A percentile compares a stretch with the other conserved stretches of the same genome.
These are phyloP conservation scores for Leptomonas seymouri DNA, from an alignment of 208 protist genomes.

Conservation along the genomic window DNA sequence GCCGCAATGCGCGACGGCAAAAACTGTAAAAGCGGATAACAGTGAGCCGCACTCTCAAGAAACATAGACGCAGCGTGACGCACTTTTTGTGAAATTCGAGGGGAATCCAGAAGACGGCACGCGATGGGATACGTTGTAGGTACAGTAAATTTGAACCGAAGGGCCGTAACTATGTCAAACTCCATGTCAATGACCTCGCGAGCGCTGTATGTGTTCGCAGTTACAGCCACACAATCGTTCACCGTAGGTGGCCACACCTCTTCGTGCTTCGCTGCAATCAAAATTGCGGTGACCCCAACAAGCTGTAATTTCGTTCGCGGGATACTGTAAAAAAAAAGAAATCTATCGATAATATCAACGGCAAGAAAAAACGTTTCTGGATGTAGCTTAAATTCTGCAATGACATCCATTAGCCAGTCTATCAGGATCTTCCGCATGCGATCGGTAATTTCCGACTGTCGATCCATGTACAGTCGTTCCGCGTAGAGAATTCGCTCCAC, in stretches of 20 bases:
- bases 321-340: constrained; percentile 66
- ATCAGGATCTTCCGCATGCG: constrained; percentile 97
- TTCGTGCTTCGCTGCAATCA: constrained; percentile 92
- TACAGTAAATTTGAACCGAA: constrained; percentile 80
- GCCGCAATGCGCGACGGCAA: constrained; percentile 70
- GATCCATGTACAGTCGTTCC: constrained; percentile 55
- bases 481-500: constrained; percentile 50
- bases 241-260: constrained; percentile 90
- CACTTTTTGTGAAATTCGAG: constrained; percentile 20
- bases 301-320: constrained; percentile 81
- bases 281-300: constrained; percentile 84
- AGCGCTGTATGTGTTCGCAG: constrained; percentile 87
- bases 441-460: constrained; percentile 92
- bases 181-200: constrained; percentile 85
- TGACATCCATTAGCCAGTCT: constrained; percentile 98
- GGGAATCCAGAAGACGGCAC: constrained; percentile 48
- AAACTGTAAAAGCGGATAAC: constrained; percentile 61
- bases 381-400: constrained; percentile 94
- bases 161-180: constrained; percentile 56
- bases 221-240: constrained; percentile 93
- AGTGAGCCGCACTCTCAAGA: constrained; percentile 72
- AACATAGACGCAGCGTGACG: constrained; percentile 66
- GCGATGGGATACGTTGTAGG: constrained; percentile 73
- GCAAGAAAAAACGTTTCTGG: constrained; percentile 97
- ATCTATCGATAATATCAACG: constrained; percentile 96